Base-by-base conservation (phyloP, 306 rosid genomes). In the Cicer bijugum region DNA sequence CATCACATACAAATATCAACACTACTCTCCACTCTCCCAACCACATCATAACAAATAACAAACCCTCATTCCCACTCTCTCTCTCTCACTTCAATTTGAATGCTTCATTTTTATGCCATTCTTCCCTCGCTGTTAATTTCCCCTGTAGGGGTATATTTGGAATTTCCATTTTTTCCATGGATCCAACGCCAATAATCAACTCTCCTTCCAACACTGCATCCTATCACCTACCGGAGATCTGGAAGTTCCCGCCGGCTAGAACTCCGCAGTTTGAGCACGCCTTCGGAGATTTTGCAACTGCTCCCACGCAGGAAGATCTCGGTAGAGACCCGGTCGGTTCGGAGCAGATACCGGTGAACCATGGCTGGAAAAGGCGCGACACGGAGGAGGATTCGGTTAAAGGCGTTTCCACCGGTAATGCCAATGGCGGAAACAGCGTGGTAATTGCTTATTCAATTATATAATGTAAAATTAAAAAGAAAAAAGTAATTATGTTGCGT, bases 181-280 rank as follows among this genome's bases (percentile, higher is more conserved):
- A 93, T 93, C 98, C 98, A 37, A 79, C 82, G 0, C 80, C 88
- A 17, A 75, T 89, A 40, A 84, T 86, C 60, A 85, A 82, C 81
- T 85, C 56, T 42, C 79, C 43, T 12, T 60, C 85, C 38, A 87
- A 76, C 85, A 74, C 84, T 67, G 11, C 84, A 77, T 46, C 95
- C 58, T 89, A 1, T 75, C 80, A 86, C 75, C 76, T 86, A 3
- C 9, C 93, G 2, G 94, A 91, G 96, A 89, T 89, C 94, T 93
- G 97, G 98, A 88, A 71, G 17, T 83, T 85, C 19, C 89, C 89
- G 0, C 39, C 76, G 4, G 7, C 11, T 0, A 68, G 86, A 52
- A 74, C 78, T 75, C 78, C 90, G 6, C 83, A 47, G 2, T 88
- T 88, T 23, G 87, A 58, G 3, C 85, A 77, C 14, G 71, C 51